These are phyloP conservation scores for Tuber aestivum DNA, from an alignment of 495 filamentous ascomycete genomes.

Conservation along the genomic window DNA sequence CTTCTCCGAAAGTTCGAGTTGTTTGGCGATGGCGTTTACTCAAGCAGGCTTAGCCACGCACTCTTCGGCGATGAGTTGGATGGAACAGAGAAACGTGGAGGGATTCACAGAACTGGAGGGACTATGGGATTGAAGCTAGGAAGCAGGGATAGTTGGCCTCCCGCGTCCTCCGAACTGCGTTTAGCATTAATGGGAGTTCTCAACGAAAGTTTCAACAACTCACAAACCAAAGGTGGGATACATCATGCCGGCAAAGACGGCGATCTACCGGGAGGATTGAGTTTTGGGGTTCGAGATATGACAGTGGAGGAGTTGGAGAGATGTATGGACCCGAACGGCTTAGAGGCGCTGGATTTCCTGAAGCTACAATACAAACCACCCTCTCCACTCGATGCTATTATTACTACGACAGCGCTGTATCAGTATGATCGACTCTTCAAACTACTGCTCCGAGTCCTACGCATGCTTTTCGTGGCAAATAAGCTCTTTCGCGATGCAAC, in stretches of 20 bases:
- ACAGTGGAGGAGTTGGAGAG: conserved; percentile 65
- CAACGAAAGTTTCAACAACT: conserved; percentile 60
- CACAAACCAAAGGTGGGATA: conserved; percentile 22
- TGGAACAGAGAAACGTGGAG: conserved; percentile 64
- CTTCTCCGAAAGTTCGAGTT: conserved; percentile 77
- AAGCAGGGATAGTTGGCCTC: conserved; percentile 76
- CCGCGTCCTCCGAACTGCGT: conserved; percentile 83
- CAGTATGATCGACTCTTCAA: conserved; percentile 83
- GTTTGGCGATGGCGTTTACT: conserved; percentile 76
- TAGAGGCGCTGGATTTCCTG: conserved; percentile 87
- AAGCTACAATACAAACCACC: conserved; percentile 79
- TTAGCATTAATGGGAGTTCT: conserved; percentile 83
- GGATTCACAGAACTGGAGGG: conserved; percentile 61
- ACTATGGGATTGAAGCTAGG: conserved; percentile 75
- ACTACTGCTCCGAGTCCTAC: conserved; percentile 64
- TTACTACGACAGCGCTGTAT: conserved; percentile 59
- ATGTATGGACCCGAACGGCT: conserved; percentile 68
- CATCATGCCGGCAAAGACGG: conserved; percentile 22
- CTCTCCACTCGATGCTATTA: conserved; percentile 61
- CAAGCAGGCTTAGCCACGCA: conserved; percentile 68
- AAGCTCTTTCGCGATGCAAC: conserved; percentile 60
- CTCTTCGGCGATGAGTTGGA: conserved; percentile 82
- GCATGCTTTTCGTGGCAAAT: conserved; percentile 73
- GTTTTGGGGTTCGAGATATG: conserved; percentile 81
- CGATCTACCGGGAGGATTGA: conserved; percentile 71